These are phyloP conservation scores for Neopestalotiopsis sp. DNA, from an alignment of 2,329 filamentous ascomycete genomes.

Conservation along the genomic window DNA sequence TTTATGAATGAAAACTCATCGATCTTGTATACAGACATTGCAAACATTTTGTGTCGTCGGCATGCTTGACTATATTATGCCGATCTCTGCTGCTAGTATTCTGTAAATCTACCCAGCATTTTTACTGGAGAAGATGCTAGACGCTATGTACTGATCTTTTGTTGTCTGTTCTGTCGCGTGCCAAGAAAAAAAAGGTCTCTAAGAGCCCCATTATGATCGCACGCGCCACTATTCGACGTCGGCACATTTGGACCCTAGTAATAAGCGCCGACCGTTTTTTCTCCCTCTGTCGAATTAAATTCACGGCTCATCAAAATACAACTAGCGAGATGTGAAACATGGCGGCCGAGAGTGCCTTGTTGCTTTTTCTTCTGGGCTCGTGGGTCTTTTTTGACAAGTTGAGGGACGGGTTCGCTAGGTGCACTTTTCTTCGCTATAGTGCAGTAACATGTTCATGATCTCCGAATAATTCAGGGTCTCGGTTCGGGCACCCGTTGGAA, in stretches of 20 bases:
- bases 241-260: neutral
- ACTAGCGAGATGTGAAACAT: conserved; percentile 4
- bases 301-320: neutral
- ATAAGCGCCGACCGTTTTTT: neutral
- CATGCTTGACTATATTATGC: neutral
- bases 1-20: neutral
- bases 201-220: neutral
- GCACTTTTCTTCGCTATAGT: neutral
- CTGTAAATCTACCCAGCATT: too few relatives aligned
- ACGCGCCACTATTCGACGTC: neutral
- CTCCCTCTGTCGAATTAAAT: neutral
- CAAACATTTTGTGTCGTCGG: neutral
- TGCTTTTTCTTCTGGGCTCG: neutral
- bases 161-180: neutral
- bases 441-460: neutral
- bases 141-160: neutral
- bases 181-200: too few relatives aligned
- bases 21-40: neutral
- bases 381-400: neutral
- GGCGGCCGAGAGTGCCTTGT: neutral
- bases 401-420: neutral
- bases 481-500: too few relatives aligned
- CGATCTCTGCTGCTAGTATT: neutral
- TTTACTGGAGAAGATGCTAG: too few relatives aligned
- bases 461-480: neutral